A percentile compares a stretch with the other conserved stretches of the same genome.
Conservation (phyloP, 345 rosid genomes). For the Arabidopsis suecica region DNA sequence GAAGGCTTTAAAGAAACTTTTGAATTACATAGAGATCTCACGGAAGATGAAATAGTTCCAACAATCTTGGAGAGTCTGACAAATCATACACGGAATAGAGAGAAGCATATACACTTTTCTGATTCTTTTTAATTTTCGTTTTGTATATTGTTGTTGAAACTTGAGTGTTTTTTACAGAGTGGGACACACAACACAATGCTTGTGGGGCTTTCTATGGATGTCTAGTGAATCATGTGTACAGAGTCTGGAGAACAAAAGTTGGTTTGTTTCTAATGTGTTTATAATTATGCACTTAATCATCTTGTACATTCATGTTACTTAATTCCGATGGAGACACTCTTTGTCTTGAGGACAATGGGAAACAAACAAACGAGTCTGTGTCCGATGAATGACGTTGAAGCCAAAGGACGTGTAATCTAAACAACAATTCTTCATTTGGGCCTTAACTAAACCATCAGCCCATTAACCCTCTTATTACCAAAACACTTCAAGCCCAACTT, state of each 20-base stretch:
- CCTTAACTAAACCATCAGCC: no score
- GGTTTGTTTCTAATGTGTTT: background rate
- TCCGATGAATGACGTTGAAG: conserved; percentile 4
- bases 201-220: conserved; percentile 15
- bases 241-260: background rate
- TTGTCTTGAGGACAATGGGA: conserved; percentile 14
- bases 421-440: no score
- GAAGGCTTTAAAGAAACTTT: conserved; percentile 69
- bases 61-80: conserved; percentile 1
- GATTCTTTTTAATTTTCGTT: conserved; percentile 9
- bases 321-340: conserved; percentile 18
- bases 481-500: no score
- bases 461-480: no score
- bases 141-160: conserved; percentile 20
- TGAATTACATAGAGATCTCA: conserved; percentile 82
- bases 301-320: background rate
- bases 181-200: conserved; percentile 30
- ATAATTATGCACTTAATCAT: background rate
- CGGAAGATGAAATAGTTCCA: conserved; percentile 50
- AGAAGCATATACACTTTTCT: conserved; percentile 13
- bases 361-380: conserved; percentile 20
- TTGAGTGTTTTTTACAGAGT: conserved; percentile 20
- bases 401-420: background rate
- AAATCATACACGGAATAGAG: conserved; percentile 31
- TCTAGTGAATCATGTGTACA: conserved; percentile 25